A percentile compares a stretch with the other conserved stretches of the same genome.
Conservation (phyloP, 805 yeast species). For the Ascoidea asiatica region DNA sequence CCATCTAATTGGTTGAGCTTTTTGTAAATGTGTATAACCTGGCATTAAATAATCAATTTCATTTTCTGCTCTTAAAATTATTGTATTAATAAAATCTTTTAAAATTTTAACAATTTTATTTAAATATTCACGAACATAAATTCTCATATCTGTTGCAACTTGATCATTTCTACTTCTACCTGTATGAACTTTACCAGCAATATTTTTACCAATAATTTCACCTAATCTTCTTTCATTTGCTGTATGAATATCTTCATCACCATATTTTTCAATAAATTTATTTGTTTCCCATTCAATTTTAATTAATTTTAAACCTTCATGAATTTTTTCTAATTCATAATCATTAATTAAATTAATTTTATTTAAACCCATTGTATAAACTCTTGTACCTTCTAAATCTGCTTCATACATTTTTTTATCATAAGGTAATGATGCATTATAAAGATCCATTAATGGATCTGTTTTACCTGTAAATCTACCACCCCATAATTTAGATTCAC, state of each 20-base stretch:
- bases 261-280: constrained; percentile 60
- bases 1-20: constrained; percentile 99
- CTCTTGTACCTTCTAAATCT: constrained; percentile 87
- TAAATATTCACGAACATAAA: constrained; percentile 74
- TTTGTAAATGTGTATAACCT: constrained; percentile 95
- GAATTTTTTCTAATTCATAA: constrained; percentile 70
- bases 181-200: constrained; percentile 98
- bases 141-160: constrained; percentile 98
- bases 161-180: constrained; percentile 98
- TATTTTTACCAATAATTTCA: constrained; percentile 83
- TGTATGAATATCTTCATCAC: constrained; percentile 97
- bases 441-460: constrained; percentile 94
- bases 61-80: constrained; percentile 60
- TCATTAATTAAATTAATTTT: constrained; percentile 63
- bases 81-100: constrained; percentile 49
- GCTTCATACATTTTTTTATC: constrained; percentile 92
- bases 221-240: constrained; percentile 98
- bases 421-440: constrained; percentile 93
- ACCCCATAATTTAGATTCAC: constrained; percentile 85
- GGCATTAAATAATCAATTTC: constrained; percentile 96
- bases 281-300: constrained; percentile 70
- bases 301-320: constrained; percentile 63
- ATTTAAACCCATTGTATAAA: constrained; percentile 76
- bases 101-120: constrained; percentile 43
- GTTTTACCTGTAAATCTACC: constrained; percentile 96